Evolutionary conservation across 441 rosid genomes (phyloP).

Genomic region (Pelargonium citronellum): DNA sequence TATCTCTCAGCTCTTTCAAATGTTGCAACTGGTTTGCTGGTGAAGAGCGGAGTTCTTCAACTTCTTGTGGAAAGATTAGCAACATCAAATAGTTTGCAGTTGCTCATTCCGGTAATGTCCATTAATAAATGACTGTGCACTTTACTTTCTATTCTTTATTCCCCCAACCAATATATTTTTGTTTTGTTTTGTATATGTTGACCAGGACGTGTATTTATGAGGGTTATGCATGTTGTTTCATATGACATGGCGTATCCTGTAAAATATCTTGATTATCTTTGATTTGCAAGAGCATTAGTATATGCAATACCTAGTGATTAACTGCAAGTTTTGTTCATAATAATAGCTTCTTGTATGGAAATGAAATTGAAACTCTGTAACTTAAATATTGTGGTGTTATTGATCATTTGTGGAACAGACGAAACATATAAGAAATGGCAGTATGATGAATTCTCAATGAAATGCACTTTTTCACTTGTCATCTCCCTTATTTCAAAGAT

Average conservation of each 20-base stretch:
- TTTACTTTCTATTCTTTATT: neutral
- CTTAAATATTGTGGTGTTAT: neutral
- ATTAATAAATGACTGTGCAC: conserved; percentile 15
- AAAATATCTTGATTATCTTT: too few species aligned
- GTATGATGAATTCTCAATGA: neutral
- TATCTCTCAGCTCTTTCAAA: conserved; percentile 96
- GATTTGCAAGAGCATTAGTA: too few species aligned
- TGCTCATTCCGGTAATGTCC: conserved; percentile 76
- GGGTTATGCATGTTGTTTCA: neutral
- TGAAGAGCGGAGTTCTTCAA: conserved; percentile 64
- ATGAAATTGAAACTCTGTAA: conserved; percentile 7
- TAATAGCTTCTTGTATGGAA: neutral
- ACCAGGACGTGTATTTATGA: neutral
- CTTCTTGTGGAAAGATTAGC: conserved; percentile 80
- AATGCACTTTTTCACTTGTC: neutral
- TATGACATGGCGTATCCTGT: neutral
- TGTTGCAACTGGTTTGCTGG: conserved; percentile 59
- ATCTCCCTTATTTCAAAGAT: neutral
- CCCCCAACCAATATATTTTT: neutral
- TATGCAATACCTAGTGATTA: too few species aligned
- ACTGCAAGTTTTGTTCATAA: neutral
- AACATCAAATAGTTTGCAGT: conserved; percentile 63
- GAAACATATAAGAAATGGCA: neutral
- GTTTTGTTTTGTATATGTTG: neutral
- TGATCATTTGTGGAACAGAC: neutral